Base-by-base conservation (phyloP, 2,329 filamentous ascomycete genomes). In the Thielaviopsis euricoi region DNA sequence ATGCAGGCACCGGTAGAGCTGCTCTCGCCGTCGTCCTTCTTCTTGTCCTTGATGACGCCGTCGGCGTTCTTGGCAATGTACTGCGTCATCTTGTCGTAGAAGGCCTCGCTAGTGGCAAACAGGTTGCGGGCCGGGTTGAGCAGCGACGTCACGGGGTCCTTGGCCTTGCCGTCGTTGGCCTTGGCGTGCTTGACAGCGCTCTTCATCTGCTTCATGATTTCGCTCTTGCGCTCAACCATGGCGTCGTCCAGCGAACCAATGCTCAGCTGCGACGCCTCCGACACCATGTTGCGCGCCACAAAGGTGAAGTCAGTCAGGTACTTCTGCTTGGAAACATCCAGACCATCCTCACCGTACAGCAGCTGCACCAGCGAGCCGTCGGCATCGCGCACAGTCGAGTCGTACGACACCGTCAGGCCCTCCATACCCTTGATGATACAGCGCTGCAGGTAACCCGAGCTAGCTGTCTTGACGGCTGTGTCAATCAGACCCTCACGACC, bases 361-460 rank as follows among this genome's bases (percentile, higher is more conserved):
- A 98, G 97, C 67, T 98, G 93, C 2, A 98, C 79, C 66, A 98
- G 79, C 2, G 86, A 88, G 23, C 94, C 94, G 68, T 98, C 94
- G 0, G 91, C 85, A 65, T 98, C 91, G 62, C 93, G 83, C 17
- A 98, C 93, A 1, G 90, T 94, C 9, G 85, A 90, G 66, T 98
- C 93, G 68, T 98, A 97, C 61, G 90, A 83, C 1, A 95, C 89
- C 65, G 83, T 86, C 50, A 97, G 76, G 3, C 93, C 93, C 71
- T 98, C 93, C 86, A 98, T 94, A 61, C 93, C 93, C 74, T 98
- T 98, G 74, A 98, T 94, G 62, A 98, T 78, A 77, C 93, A 98
- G 67, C 94, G 80, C 69, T 98, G 93, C 55, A 98, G 76, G 68
- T 98, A 98, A 61, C 93, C 94, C 26, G 93, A 97, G 67, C 93